A percentile compares a stretch with the other conserved stretches of the same genome.
Evolutionary conservation across 2,329 filamentous ascomycete species (phyloP).

Genomic region (Pseudogymnoascus sp.): DNA sequence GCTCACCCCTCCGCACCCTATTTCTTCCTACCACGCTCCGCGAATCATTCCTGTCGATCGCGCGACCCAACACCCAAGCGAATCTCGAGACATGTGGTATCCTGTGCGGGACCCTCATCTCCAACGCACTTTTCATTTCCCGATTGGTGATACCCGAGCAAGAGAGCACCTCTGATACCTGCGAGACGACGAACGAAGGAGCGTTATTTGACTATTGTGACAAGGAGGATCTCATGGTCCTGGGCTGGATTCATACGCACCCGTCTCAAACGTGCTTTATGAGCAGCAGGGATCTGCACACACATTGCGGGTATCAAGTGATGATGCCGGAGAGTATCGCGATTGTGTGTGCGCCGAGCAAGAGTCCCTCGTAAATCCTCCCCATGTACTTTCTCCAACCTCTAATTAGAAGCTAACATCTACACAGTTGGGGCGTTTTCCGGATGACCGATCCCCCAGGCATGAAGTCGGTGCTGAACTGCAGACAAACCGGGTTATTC

Average conservation of each 20-base stretch:
- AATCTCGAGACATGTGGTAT: constrained; percentile 96
- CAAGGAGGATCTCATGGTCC: constrained; percentile 69
- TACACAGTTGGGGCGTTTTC: constrained; percentile 74
- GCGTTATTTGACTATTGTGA: constrained; percentile 86
- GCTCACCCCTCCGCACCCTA: constrained; percentile 74
- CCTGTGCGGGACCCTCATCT: constrained; percentile 80
- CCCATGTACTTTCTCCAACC: constrained; percentile 9
- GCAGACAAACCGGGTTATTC: constrained; percentile 71
- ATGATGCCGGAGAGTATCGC: constrained; percentile 96
- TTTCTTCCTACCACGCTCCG: constrained; percentile 77
- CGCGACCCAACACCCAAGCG: constrained; percentile 64
- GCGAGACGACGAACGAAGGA: constrained; percentile 83
- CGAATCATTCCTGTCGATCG: constrained; percentile 63
- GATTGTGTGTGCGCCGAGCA: constrained; percentile 87
- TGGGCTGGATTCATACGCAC: constrained; percentile 98
- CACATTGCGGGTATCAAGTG: constrained; percentile 86
- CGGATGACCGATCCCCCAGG: constrained; percentile 89
- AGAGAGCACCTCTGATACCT: constrained; percentile 82
- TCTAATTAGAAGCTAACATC: constrained; percentile 6
- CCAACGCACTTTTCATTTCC: constrained; percentile 88
- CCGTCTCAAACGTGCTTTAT: constrained; percentile 96
- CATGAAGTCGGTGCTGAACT: constrained; percentile 73
- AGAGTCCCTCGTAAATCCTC: constrained; percentile 59
- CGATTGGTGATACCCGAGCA: constrained; percentile 87
- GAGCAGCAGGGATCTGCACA: constrained; percentile 89